These are phyloP conservation scores for Xenoacremonium recifei DNA, from an alignment of 2,329 filamentous ascomycete genomes.

Conservation along the genomic window DNA sequence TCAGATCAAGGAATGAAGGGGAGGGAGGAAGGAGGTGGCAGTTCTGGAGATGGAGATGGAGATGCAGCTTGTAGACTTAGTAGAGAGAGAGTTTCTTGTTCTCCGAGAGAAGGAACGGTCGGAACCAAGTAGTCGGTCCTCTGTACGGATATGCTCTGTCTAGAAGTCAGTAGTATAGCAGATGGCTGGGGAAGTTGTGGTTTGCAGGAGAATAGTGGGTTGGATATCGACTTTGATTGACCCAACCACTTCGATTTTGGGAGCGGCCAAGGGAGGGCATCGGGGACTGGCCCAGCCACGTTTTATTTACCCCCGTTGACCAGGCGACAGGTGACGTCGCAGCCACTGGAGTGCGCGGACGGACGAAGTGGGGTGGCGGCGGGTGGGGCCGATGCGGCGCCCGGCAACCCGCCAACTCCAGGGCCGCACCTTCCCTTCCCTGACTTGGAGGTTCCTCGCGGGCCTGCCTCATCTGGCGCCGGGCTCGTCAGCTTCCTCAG, in stretches of 20 bases:
- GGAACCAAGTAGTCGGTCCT: not conserved
- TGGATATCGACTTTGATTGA: not conserved
- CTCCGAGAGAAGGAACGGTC: not conserved
- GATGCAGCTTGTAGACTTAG: not conserved
- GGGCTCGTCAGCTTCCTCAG: too few relatives aligned
- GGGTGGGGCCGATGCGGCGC: slow-evolving; percentile 9
- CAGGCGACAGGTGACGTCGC: slow-evolving; percentile 21
- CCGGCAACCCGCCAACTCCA: slow-evolving; percentile 21
- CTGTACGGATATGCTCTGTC: too few relatives aligned
- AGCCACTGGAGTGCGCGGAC: too few relatives aligned
- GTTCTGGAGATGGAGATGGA: not conserved
- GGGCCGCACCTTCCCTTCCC: too few relatives aligned
- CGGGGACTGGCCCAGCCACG: slow-evolving; percentile 19
- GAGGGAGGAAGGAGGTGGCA: not conserved
- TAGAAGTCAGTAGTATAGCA: too few relatives aligned
- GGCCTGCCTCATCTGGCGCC: too few relatives aligned
- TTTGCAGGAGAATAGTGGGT: not conserved
- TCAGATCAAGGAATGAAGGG: too few relatives aligned
- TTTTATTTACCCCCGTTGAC: slow-evolving; percentile 26
- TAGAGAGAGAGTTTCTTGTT: not conserved
- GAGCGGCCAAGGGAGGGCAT: slow-evolving; percentile 4
- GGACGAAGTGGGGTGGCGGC: slow-evolving; percentile 9
- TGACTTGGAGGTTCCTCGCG: too few relatives aligned
- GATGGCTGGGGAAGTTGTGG: not conserved
- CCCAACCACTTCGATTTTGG: slow-evolving; percentile 25